Conservation (phyloP, 257 asterid genomes). For the Solanum chiquidenum region DNA sequence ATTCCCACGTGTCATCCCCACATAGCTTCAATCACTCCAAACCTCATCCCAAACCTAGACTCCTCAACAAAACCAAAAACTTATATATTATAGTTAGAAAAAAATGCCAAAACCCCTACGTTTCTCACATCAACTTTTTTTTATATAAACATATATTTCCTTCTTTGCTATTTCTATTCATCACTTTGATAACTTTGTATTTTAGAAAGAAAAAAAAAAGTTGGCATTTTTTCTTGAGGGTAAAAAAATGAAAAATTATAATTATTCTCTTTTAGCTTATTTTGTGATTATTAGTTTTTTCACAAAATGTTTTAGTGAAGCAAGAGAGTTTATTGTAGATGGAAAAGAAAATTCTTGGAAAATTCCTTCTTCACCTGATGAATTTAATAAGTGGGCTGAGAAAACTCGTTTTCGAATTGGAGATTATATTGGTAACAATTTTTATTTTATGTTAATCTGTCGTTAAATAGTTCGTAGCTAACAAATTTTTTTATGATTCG, state of each 20-base stretch:
- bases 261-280: constrained; percentile 7
- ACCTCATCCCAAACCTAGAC: neutral
- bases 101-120: neutral
- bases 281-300: constrained; percentile 4
- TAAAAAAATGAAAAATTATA: neutral
- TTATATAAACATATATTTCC: neutral
- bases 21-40: neutral
- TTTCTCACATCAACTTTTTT: neutral
- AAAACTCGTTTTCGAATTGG: constrained; percentile 38
- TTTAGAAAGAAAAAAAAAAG: neutral
- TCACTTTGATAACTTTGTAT: neutral
- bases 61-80: neutral
- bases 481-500: neutral
- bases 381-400: constrained; percentile 39
- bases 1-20: neutral
- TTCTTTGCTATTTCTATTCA: neutral
- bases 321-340: constrained; percentile 26
- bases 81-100: neutral
- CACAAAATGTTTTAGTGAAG: constrained; percentile 15
- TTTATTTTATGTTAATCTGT: neutral
- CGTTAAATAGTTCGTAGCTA: neutral
- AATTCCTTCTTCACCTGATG: constrained; percentile 41
- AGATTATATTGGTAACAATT: constrained; percentile 41
- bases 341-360: constrained; percentile 30
- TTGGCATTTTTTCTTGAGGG: neutral